A percentile compares a stretch with the other conserved stretches of the same genome.
phyloP scores from a whole-genome alignment of 805 yeast species.

The Alloascoidea hylecoeti region DNA sequence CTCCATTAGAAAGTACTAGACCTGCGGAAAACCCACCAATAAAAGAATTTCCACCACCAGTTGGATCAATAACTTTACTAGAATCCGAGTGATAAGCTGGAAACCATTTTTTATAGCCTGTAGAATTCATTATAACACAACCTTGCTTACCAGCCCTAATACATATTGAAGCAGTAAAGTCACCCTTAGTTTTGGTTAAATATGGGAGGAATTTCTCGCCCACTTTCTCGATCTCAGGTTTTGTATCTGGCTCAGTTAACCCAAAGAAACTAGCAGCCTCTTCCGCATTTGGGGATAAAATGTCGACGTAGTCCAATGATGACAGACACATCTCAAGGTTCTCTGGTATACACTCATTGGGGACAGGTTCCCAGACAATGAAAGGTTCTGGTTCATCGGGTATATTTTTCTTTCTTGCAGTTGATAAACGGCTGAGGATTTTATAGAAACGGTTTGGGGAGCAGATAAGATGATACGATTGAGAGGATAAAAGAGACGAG shows the following conservation, averaged over 20 bases:
- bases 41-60: conserved; percentile 91
- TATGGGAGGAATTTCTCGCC: conserved; percentile 26
- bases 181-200: conserved; percentile 20
- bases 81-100: conserved; percentile 60
- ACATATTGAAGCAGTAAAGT: conserved; percentile 32
- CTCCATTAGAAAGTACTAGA: conserved; percentile 24
- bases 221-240: conserved; percentile 25
- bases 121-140: conserved; percentile 29
- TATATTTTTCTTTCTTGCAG: not conserved
- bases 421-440: conserved; percentile 20
- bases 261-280: conserved; percentile 64
- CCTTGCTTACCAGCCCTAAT: conserved; percentile 72
- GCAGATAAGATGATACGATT: conserved; percentile 59
- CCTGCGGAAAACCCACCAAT: conserved; percentile 70
- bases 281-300: conserved; percentile 73
- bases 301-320: conserved; percentile 31
- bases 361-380: conserved; percentile 78
- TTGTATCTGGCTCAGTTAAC: conserved; percentile 23
- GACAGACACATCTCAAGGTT: conserved; percentile 22
- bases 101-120: conserved; percentile 25
- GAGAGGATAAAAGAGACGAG: conserved; percentile 22
- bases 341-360: conserved; percentile 51
- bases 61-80: conserved; percentile 61
- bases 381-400: conserved; percentile 16
- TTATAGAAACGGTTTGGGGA: conserved; percentile 46